Percentiles rank a stretch among this genome's conserved stretches.
phyloP scores from a whole-genome alignment of 164 flowering plant genomes.

The Tetracentron sinense region DNA sequence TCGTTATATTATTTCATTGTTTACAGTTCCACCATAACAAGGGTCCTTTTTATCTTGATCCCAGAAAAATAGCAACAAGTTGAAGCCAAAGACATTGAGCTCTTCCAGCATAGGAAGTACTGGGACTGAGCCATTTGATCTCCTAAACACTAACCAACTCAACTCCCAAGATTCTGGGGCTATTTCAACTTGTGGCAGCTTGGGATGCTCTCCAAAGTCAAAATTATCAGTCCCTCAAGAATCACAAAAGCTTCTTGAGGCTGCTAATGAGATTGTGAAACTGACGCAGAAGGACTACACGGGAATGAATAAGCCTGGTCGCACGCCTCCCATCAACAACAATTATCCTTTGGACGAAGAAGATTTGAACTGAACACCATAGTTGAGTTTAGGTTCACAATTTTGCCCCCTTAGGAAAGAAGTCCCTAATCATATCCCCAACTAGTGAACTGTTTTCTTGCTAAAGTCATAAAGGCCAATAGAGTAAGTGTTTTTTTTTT shows the following conservation, averaged over 20 bases:
- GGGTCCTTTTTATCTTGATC: not conserved
- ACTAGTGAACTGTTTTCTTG: not conserved
- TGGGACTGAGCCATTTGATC: constrained; percentile 1
- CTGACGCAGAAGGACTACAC: constrained; percentile 45
- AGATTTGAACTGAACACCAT: constrained; percentile 5
- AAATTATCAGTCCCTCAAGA: constrained; percentile 1
- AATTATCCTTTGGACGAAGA: constrained; percentile 4
- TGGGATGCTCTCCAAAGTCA: constrained; percentile 8
- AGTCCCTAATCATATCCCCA: not conserved
- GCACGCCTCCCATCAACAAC: constrained; percentile 26
- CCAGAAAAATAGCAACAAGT: constrained; percentile 9
- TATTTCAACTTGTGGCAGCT: not conserved
- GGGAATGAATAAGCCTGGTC: constrained; percentile 25
- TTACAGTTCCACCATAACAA: not conserved
- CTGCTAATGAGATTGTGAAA: constrained; percentile 33
- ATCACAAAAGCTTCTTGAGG: constrained; percentile 22
- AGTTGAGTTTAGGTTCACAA: constrained; percentile 25
- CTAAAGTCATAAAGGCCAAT: too few species aligned
- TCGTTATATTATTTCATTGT: not conserved
- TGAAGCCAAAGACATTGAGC: constrained; percentile 13
- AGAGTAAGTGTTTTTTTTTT: too few species aligned
- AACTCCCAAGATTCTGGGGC: not conserved
- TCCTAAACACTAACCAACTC: constrained; percentile 6
- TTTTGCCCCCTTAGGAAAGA: constrained; percentile 35
- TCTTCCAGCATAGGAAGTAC: constrained; percentile 8